A percentile compares a stretch with the other conserved stretches of the same genome.
phyloP scores from a whole-genome alignment of 192 early-diverging fungal species.

The Podochytrium sp. region DNA sequence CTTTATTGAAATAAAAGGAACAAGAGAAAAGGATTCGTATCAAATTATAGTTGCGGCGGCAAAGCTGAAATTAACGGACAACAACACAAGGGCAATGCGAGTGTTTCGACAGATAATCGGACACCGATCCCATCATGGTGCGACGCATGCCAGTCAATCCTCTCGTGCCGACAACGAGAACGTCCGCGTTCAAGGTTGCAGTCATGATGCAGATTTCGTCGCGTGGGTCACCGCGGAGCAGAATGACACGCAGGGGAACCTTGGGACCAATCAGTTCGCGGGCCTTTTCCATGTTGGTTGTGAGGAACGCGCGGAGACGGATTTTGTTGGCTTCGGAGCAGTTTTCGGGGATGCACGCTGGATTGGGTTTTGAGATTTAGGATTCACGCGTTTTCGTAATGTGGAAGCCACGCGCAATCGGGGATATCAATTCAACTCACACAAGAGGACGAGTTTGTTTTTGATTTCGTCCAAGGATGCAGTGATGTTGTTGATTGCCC shows the following conservation, averaged over 20 bases:
- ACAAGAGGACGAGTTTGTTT: constrained; percentile 13
- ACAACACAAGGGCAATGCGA: constrained; percentile 29
- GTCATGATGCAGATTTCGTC: constrained; percentile 58
- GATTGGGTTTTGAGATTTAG: too few species aligned
- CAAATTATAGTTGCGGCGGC: too few species aligned
- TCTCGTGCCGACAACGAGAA: constrained; percentile 59
- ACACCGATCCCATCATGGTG: constrained; percentile 39
- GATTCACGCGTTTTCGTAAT: background rate
- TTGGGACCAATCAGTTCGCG: background rate
- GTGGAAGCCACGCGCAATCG: background rate
- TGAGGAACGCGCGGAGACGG: background rate
- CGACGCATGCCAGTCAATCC: constrained; percentile 46
- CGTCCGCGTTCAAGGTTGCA: constrained; percentile 55
- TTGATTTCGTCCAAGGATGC: background rate
- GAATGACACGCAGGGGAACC: constrained; percentile 20
- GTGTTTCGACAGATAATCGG: constrained; percentile 46
- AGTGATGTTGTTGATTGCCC: constrained; percentile 5
- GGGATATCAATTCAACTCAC: background rate
- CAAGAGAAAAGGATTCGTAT: too few species aligned
- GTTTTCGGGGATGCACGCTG: background rate
- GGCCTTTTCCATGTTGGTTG: background rate
- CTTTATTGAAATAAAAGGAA: too few species aligned
- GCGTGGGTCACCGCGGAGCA: constrained; percentile 56
- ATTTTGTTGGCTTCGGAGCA: background rate
- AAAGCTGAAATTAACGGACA: too few species aligned